Percentiles rank a stretch among this genome's conserved stretches.
Conservation (phyloP, 192 early-diverging fungal genomes). For the Piromyces sp. region DNA sequence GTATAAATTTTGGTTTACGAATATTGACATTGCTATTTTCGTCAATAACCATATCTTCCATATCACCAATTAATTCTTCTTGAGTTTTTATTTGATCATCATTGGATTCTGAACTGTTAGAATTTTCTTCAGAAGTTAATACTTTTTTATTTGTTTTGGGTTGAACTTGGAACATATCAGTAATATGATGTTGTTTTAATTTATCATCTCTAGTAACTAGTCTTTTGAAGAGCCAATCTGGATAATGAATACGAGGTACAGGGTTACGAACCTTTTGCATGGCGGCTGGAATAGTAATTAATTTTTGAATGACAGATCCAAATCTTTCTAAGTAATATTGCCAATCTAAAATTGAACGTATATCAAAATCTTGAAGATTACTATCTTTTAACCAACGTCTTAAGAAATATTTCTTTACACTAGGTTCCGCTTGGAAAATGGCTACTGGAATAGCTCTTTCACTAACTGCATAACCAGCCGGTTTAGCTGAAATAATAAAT, state of each 20-base stretch:
- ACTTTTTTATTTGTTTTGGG: not conserved
- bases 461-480: constrained; percentile 63
- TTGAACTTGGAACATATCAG: constrained; percentile 51
- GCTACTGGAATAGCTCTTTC: constrained; percentile 89
- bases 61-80: not conserved
- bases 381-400: constrained; percentile 84
- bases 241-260: constrained; percentile 76
- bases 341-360: constrained; percentile 90
- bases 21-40: not conserved
- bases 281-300: constrained; percentile 95
- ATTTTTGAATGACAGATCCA: constrained; percentile 82
- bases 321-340: constrained; percentile 92
- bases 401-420: constrained; percentile 59
- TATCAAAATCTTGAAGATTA: constrained; percentile 56
- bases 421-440: constrained; percentile 73
- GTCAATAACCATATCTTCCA: not conserved
- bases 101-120: not conserved
- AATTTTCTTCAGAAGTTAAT: not conserved
- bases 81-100: not conserved
- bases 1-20: not conserved
- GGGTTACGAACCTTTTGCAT: constrained; percentile 91
- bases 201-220: constrained; percentile 59
- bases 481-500: constrained; percentile 80
- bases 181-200: constrained; percentile 62
- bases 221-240: constrained; percentile 83